A percentile compares a stretch with the other conserved stretches of the same genome.
phyloP scores from a whole-genome alignment of 2,329 filamentous ascomycete genomes.

The Westerdykella sp. region DNA sequence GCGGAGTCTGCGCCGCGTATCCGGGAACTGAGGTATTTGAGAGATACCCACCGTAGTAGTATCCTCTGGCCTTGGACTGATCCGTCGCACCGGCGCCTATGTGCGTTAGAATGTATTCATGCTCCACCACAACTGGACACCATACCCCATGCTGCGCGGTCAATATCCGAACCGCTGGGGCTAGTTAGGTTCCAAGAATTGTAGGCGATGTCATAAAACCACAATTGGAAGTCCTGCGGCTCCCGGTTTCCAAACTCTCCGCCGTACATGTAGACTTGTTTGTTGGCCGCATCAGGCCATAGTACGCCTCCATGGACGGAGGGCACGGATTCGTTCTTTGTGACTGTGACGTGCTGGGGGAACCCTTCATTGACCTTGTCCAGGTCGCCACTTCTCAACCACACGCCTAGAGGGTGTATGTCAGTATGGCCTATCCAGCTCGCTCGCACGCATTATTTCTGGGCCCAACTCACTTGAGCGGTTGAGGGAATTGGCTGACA shows the following conservation, averaged over 20 bases:
- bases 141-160: conserved; percentile 13
- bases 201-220: conserved; percentile 50
- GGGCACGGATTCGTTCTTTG: conserved; percentile 52
- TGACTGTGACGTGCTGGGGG: conserved; percentile 49
- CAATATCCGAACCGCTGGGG: conserved; percentile 4
- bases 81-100: conserved; percentile 47
- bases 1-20: conserved; percentile 44
- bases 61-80: conserved; percentile 48
- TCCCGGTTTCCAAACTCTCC: conserved; percentile 43
- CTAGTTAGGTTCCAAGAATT: conserved; percentile 43
- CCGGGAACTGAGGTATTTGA: conserved; percentile 46
- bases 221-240: conserved; percentile 44
- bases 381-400: conserved; percentile 51
- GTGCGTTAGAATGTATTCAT: conserved; percentile 6
- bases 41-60: conserved; percentile 56
- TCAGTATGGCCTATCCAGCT: not conserved
- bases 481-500: conserved; percentile 8
- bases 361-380: conserved; percentile 26
- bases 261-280: conserved; percentile 56
- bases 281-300: conserved; percentile 58
- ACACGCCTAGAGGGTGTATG: conserved; percentile 37
- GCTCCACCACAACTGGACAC: not conserved
- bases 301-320: conserved; percentile 41
- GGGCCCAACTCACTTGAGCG: conserved; percentile 8
- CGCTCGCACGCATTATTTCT: too few relatives aligned